Conservation (phyloP, 1,284 basidiomycete genomes). For the Tilletiopsis washingtonensis region DNA sequence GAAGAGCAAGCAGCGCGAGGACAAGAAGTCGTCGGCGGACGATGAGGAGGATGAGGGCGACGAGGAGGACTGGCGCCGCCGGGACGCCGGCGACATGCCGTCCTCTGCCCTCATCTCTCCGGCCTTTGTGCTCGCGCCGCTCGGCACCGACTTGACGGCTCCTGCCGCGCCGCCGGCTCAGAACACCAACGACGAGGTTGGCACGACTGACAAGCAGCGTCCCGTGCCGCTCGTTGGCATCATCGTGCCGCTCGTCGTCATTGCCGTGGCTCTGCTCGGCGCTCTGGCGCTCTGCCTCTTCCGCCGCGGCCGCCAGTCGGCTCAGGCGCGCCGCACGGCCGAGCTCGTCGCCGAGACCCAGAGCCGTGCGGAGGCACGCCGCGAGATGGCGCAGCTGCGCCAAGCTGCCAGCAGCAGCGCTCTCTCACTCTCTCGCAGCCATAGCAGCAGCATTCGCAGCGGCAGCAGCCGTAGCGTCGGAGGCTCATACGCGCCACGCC, state of each 20-base stretch:
- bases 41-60: background rate
- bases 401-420: too few species aligned
- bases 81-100: too few species aligned
- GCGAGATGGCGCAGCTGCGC: too few species aligned
- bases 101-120: background rate
- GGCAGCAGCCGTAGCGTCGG: too few species aligned
- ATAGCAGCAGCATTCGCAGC: too few species aligned
- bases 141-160: background rate
- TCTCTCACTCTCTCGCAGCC: too few species aligned
- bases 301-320: too few species aligned
- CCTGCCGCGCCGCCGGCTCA: background rate
- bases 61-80: too few species aligned
- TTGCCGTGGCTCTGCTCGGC: background rate
- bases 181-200: background rate
- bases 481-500: too few species aligned
- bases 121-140: background rate
- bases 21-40: background rate
- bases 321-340: background rate
- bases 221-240: background rate
- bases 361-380: background rate
- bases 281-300: background rate
- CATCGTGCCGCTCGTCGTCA: background rate
- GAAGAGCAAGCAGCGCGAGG: background rate
- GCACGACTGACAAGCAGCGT: background rate
- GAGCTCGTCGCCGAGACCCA: background rate